Evolutionary conservation across 2,329 filamentous ascomycete genomes (phyloP).

Genomic region (Claviceps africana): DNA sequence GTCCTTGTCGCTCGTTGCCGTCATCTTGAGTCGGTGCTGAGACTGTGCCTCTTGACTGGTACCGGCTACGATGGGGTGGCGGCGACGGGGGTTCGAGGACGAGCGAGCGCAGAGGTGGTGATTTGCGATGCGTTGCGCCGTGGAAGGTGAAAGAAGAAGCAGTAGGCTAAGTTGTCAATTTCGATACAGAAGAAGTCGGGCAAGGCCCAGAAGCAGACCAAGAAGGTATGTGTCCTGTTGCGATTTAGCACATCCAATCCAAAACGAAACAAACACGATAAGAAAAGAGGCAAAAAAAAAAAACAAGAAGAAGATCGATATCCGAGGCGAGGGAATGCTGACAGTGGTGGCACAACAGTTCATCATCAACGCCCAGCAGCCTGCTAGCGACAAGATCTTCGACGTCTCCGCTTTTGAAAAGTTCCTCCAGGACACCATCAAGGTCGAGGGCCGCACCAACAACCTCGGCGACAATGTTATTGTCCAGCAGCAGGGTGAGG

Average conservation of each 20-base stretch:
- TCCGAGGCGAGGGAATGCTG: not conserved
- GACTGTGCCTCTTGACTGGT: not conserved
- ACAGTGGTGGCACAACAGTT: slow-evolving; percentile 43
- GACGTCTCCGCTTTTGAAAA: slow-evolving; percentile 97
- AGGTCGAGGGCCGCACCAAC: slow-evolving; percentile 95
- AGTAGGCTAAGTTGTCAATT: slow-evolving; percentile 85
- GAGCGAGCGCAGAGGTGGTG: not conserved
- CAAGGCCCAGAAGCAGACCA: slow-evolving; percentile 68
- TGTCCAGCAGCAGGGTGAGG: slow-evolving; percentile 84
- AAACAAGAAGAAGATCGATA: not conserved
- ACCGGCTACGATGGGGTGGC: not conserved
- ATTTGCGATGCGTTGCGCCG: not conserved
- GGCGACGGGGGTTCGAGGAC: not conserved
- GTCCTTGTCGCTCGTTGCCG: not conserved
- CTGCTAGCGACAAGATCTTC: slow-evolving; percentile 99
- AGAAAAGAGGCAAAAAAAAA: not conserved
- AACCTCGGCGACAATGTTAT: slow-evolving; percentile 91
- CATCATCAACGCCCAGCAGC: slow-evolving; percentile 98
- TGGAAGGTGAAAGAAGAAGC: slow-evolving; percentile 32
- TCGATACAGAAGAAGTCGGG: slow-evolving; percentile 44
- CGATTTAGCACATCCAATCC: not conserved
- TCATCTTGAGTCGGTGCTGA: not conserved
- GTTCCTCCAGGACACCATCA: slow-evolving; percentile 99
- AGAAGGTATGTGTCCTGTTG: slow-evolving; percentile 48
- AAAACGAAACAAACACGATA: too few relatives aligned